Base-by-base conservation (phyloP, 768 basidiomycete species). In the Zangia roseola region DNA sequence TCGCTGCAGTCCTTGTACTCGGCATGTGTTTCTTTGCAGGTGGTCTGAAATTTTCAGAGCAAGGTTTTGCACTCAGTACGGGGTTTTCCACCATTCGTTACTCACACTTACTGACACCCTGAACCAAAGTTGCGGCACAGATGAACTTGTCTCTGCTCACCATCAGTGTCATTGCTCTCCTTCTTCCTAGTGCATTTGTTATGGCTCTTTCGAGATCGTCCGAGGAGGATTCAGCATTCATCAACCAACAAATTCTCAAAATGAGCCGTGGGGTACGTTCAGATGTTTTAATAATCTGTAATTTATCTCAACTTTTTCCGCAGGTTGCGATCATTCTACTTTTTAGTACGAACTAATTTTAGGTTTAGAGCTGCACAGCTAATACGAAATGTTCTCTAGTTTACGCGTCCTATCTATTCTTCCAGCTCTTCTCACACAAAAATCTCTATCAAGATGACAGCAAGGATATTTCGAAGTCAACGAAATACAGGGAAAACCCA, bases 21-120 rank as follows among this genome's bases (percentile, higher is more conserved):
- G 91, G 91, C 13, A 80, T 92, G 67, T 89, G 88, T 57, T 89
- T 91, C 69, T 86, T 92, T 52, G 90, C 88, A 0, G 89, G 90
- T 14, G 89, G 89, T 0, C 59, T 83, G 54, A 77, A 79, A 13
- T 91, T 84, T 55, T 82, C 85, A 3, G 87, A 91, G 60, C 90
- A 91, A 65, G 85, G 80, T 2, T 90, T 90, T 52, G 83, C 88
- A 52, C 64, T 75, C 3, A 83, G 88, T 90, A 58, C 45, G 82
- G 65, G 19, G 43, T 30, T 30, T 3, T 40, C 46, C 3, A 10
- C 51, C 0, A 1, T 26, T 43, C 23, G 14, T 40, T 33, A 14
- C 31, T 45, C 10, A 33, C 20, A 23, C 33, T 47, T 30, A 36
- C 33, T 38, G 12, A 45, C 39, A 4, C 6, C 10, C 14, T 14